Evolutionary conservation across 1,284 basidiomycete species (phyloP).

Genomic region (Sanghuangporus sanghuang): DNA sequence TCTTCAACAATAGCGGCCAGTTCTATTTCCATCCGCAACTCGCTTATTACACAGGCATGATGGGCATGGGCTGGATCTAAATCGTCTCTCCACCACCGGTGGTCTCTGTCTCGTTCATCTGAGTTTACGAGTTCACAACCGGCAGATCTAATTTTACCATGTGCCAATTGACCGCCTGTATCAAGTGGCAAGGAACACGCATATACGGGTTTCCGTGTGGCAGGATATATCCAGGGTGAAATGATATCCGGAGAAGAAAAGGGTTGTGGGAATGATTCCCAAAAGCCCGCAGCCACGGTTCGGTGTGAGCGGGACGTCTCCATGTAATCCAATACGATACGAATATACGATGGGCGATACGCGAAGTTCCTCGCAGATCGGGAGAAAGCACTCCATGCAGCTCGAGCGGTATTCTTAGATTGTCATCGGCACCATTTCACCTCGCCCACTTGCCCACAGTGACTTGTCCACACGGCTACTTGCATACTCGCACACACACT

Average conservation of each 20-base stretch:
- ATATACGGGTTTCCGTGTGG: neutral
- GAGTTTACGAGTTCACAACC: neutral
- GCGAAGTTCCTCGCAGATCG: neutral
- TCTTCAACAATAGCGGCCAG: neutral
- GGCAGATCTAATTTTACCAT: neutral
- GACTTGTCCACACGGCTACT: no score
- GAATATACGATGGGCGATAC: neutral
- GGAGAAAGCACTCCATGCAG: neutral
- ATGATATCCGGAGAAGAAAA: neutral
- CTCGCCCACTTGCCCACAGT: neutral
- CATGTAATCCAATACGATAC: neutral
- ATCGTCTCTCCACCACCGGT: neutral
- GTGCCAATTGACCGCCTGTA: neutral
- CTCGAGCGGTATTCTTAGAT: neutral
- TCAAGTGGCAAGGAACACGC: neutral
- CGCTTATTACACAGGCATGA: neutral
- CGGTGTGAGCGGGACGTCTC: neutral
- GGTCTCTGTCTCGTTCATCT: neutral
- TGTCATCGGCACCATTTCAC: neutral
- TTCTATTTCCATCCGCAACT: slow-evolving; percentile 4
- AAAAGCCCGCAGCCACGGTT: neutral
- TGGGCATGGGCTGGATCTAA: slow-evolving; percentile 1
- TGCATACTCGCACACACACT: neutral
- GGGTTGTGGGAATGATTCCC: neutral
- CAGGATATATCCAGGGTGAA: neutral